These are phyloP conservation scores for Aspergillus mulundensis DNA, from an alignment of 495 filamentous ascomycete species.

Conservation along the genomic window DNA sequence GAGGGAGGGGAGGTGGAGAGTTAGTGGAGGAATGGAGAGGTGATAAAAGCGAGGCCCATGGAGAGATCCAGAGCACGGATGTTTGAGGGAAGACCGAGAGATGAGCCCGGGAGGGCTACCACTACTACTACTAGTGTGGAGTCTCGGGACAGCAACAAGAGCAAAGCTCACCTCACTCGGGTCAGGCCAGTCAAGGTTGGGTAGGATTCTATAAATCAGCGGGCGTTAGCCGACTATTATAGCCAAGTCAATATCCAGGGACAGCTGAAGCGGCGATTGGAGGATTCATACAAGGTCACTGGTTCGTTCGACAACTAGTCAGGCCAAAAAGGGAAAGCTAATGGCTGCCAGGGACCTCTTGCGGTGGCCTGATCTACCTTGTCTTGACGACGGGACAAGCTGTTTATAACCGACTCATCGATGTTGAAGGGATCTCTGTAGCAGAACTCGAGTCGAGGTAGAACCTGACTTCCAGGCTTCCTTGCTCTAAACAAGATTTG, in stretches of 20 bases:
- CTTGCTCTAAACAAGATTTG: conserved; percentile 9
- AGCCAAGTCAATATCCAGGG: conserved; percentile 5
- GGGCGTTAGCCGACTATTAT: conserved; percentile 8
- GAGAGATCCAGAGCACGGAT: conserved; percentile 21
- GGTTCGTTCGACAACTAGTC: conserved; percentile 10
- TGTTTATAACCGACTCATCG: neutral
- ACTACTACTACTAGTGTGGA: conserved; percentile 21
- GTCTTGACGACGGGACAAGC: neutral
- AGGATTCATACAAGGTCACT: conserved; percentile 6
- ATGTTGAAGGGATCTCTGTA: neutral
- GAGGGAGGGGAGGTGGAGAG: conserved; percentile 12
- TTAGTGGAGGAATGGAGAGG: conserved; percentile 23
- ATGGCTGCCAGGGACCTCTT: neutral
- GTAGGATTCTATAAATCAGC: conserved; percentile 6
- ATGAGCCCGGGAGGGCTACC: conserved; percentile 21
- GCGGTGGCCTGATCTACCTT: conserved; percentile 8
- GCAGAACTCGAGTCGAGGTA: neutral
- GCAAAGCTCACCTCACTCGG: neutral
- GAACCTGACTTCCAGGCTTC: neutral
- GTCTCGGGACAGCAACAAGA: conserved; percentile 20
- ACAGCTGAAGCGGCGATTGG: conserved; percentile 8
- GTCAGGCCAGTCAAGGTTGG: neutral
- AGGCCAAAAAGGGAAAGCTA: conserved; percentile 11
- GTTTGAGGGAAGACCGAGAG: conserved; percentile 27
- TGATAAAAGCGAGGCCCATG: conserved; percentile 24